These are phyloP conservation scores for Dendrobium huoshanense DNA, from an alignment of 106 monocot genomes.

Conservation along the genomic window DNA sequence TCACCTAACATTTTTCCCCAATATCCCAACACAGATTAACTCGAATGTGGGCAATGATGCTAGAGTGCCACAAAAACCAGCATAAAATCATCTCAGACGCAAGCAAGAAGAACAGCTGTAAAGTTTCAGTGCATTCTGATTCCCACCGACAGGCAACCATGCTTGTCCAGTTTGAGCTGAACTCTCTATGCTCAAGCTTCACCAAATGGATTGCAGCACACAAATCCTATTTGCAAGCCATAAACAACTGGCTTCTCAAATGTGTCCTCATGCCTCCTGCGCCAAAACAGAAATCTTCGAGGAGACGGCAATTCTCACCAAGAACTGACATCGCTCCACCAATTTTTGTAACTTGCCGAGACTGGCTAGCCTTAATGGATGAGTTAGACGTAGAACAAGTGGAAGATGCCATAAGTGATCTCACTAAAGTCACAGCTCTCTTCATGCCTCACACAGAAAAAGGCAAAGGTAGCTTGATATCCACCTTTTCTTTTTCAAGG, in stretches of 20 bases:
- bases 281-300: slow-evolving; percentile 23
- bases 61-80: slow-evolving; percentile 66
- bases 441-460: slow-evolving; percentile 59
- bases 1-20: neutral
- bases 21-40: slow-evolving; percentile 42
- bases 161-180: slow-evolving; percentile 51
- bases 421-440: slow-evolving; percentile 23
- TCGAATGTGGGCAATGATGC: slow-evolving; percentile 87
- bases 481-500: slow-evolving; percentile 24
- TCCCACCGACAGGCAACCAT: slow-evolving; percentile 35
- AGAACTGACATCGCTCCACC: slow-evolving; percentile 44
- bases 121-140: slow-evolving; percentile 40
- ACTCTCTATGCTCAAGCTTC: slow-evolving; percentile 56
- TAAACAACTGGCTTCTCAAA: slow-evolving; percentile 82
- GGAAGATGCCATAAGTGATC: slow-evolving; percentile 50
- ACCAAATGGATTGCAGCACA: slow-evolving; percentile 74
- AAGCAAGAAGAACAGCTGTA: slow-evolving; percentile 34
- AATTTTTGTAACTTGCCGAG: slow-evolving; percentile 68
- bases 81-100: slow-evolving; percentile 34
- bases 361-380: slow-evolving; percentile 53
- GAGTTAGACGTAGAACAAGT: slow-evolving; percentile 42
- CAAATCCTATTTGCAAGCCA: slow-evolving; percentile 55
- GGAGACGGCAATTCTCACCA: slow-evolving; percentile 38
- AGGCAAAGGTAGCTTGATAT: slow-evolving; percentile 17
- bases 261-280: slow-evolving; percentile 38